Evolutionary conservation across 345 rosid species (phyloP), one percentile per base, ranked within the genome.

Genomic region (Acer negundo): DNA sequence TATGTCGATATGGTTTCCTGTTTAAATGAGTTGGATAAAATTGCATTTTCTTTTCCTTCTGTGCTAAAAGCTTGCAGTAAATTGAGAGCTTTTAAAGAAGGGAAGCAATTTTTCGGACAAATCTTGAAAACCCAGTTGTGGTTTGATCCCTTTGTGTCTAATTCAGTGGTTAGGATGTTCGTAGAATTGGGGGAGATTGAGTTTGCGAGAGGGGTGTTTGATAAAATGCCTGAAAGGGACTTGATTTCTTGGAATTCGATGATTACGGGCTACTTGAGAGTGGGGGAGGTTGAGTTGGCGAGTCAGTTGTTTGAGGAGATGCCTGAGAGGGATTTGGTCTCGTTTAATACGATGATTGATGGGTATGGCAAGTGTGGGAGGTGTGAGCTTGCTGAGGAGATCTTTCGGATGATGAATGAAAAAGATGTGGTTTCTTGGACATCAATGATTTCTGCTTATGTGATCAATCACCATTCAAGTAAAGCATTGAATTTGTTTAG

Each of bases 361-460:
- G 78, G 78, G n/a, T 75, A 62, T 65, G 78, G 62, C n/a, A 65
- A 64, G 55, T 47, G 38, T 26, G 78, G 70, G 20, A 47, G 70
- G n/a, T 75, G 70, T 44, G 77, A 74, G 10, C 61, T 74, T 44
- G 69, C 77, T 12, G 61, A 63, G 24, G 69, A 62, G 59, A 44
- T 74, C 3, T 74, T 74, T 26, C 24, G 17, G 42, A 44, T 20
- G 51, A 22, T 49, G 69, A 46, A 15, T 22, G 70, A 74, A 8
- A 74, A 63, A 26, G 61, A 63, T 74, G 77, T 46, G 42, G 35
- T 63, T 17, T 13, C 77, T 13, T 74, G 77, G 77, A 74, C 69
- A 24, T 62, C 77, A 10, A 74, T 74, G 69, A 74, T 74, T 74
- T 44, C 77, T 22, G 69, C 58, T 0, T 63, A 74, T 62, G 69